Evolutionary conservation across 352 stramenopile genomes (phyloP).

Genomic region (Pythium brassicae): DNA sequence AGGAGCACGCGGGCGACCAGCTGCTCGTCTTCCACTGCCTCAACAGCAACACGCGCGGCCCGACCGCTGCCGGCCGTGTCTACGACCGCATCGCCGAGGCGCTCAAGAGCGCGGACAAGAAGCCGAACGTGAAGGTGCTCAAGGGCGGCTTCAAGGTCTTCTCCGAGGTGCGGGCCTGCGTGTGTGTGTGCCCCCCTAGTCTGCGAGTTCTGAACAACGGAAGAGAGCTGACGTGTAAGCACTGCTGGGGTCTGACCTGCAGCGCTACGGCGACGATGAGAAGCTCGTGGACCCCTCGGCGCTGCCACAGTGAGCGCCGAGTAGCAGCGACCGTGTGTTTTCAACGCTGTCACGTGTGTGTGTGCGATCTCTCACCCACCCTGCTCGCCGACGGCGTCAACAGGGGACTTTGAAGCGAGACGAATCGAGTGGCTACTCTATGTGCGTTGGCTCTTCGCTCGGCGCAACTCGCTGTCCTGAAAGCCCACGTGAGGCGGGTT

Average conservation of each 20-base stretch:
- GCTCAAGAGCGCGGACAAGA: conserved; percentile 9
- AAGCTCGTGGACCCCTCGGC: conserved; percentile 6
- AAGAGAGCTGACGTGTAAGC: neutral
- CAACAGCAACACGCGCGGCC: conserved; percentile 26
- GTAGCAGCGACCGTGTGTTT: no score
- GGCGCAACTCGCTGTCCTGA: no score
- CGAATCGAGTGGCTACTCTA: no score
- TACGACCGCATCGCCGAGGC: conserved; percentile 17
- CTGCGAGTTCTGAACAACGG: no score
- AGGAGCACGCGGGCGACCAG: conserved; percentile 17
- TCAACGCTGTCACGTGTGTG: no score
- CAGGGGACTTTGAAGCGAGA: no score
- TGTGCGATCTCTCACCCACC: no score
- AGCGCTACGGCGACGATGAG: conserved; percentile 4
- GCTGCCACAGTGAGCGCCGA: neutral
- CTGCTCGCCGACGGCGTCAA: no score
- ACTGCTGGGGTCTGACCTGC: neutral
- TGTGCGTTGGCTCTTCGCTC: no score
- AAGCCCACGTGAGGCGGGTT: no score
- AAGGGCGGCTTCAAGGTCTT: conserved; percentile 31
- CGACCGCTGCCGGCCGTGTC: conserved; percentile 18
- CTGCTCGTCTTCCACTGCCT: conserved; percentile 38
- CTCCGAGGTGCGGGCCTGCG: conserved; percentile 13
- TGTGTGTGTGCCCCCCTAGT: no score
- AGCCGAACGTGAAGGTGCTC: conserved; percentile 23